phyloP scores from a whole-genome alignment of 2,329 filamentous ascomycete genomes.

The Bertia moriformis region DNA sequence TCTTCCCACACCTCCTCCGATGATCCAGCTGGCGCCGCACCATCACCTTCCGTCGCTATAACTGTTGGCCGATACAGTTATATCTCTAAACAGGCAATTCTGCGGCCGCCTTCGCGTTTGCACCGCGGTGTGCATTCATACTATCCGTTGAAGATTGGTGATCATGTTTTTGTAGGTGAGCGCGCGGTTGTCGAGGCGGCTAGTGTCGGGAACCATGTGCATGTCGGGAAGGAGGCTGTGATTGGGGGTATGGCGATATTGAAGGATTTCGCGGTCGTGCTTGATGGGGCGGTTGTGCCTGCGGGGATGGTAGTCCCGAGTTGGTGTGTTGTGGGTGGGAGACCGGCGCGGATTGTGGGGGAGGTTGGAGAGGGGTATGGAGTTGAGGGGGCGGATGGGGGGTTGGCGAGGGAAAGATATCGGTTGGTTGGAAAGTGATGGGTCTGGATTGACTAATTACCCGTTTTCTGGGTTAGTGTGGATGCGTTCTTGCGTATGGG shows the following conservation, averaged over 20 bases:
- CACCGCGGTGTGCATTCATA: constrained; percentile 34
- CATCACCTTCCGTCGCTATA: constrained; percentile 26
- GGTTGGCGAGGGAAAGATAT: constrained; percentile 4
- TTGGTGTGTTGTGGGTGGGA: constrained; percentile 43
- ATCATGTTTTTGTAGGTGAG: constrained; percentile 50
- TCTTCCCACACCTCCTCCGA: constrained; percentile 5
- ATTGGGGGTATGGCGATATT: constrained; percentile 34
- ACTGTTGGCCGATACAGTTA: constrained; percentile 50
- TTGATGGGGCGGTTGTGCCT: constrained; percentile 47
- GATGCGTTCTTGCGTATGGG: no score
- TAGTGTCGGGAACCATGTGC: constrained; percentile 44
- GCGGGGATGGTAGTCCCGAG: constrained; percentile 49
- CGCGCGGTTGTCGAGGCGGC: constrained; percentile 41
- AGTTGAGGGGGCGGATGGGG: constrained; percentile 4
- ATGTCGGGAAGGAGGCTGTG: constrained; percentile 41
- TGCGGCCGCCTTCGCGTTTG: constrained; percentile 44
- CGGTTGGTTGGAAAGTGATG: constrained; percentile 3
- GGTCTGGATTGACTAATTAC: constrained; percentile 4
- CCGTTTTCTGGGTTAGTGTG: no score
- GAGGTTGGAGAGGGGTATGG: constrained; percentile 29
- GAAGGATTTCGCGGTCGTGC: constrained; percentile 48
- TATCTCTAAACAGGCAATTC: constrained; percentile 38
- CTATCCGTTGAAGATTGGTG: constrained; percentile 51
- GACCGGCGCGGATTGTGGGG: constrained; percentile 39
- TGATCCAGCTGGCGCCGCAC: background rate